Conservation (phyloP, 305 asterid genomes). For the Fraxinus latifolia region DNA sequence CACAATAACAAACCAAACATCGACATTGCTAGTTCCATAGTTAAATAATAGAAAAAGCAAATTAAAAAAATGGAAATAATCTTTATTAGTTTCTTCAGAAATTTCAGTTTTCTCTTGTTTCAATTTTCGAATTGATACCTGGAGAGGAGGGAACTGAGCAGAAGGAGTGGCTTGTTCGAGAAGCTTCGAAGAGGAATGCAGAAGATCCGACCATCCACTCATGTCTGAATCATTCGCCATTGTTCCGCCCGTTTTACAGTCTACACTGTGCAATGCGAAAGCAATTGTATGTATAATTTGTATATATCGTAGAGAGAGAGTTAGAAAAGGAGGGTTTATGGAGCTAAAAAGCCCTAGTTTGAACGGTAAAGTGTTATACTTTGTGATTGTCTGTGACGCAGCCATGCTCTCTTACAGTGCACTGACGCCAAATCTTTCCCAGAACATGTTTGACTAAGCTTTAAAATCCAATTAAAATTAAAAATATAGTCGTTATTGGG, state of each 20-base stretch:
- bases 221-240: conserved; percentile 82
- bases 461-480: too few relatives aligned
- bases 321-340: conserved; percentile 35
- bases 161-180: conserved; percentile 98
- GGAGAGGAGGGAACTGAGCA: conserved; percentile 94
- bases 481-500: too few relatives aligned
- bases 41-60: not conserved
- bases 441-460: too few relatives aligned
- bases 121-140: conserved; percentile 39
- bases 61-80: not conserved
- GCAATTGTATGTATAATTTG: not conserved
- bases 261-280: not conserved
- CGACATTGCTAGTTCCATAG: not conserved
- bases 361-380: conserved; percentile 31
- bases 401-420: not conserved
- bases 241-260: conserved; percentile 19
- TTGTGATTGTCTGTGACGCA: conserved; percentile 19
- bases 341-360: conserved; percentile 49
- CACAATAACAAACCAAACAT: not conserved
- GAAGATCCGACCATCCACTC: conserved; percentile 92
- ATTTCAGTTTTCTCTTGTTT: not conserved
- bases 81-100: not conserved
- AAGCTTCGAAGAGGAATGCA: conserved; percentile 94
- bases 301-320: not conserved
- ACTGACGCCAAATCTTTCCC: too few relatives aligned